Evolutionary conservation across 129 eudicot species (phyloP), one percentile per base, ranked within the genome.

Genomic region (Flaveria ramosissima): DNA sequence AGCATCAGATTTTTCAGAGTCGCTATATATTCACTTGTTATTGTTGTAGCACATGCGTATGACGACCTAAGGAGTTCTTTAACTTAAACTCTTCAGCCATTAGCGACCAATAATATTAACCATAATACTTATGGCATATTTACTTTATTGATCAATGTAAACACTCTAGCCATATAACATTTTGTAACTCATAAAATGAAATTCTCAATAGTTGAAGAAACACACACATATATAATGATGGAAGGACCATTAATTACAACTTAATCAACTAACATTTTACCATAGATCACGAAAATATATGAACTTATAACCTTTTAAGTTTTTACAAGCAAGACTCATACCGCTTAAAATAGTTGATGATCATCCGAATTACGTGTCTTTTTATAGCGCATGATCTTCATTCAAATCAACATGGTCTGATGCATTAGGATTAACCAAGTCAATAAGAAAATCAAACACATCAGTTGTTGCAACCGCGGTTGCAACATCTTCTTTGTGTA

Each of bases 401-500:
- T 50, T 73, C 47, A 51, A 0, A 60, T 60, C 65, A 21, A 60
- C 65, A 74, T 14, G 50, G 13, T 70, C 39, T 19, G 78, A 67
- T 14, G 59, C 65, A 36, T 52, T 42, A 43, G 71, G 32, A 72
- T 77, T 47, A 67, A 91, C 92, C 61, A 88, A 62, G 32, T 73
- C 81, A 8, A 86, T 86, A 26, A 88, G 85, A 77, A 91, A 91
- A 79, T 91, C 97, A 61, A 91, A 91, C 14, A 91, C 83, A 74
- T 91, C 97, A 11, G 97, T 91, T 0, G 84, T 82, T 3, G 81
- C 80, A n/a, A 91, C 80, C 21, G 97, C 97, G n/a, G 97, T 75
- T 15, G 87, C 89, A 27, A 91, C 97, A 57, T 91, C 93, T 77
- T 91, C 85, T 62, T 88, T 91, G 50, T 88, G 91, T 24, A 91